A percentile compares a stretch with the other conserved stretches of the same genome.
Evolutionary conservation across 139 green algal genomes (phyloP).

Genomic region (Coccomyxa sp.): DNA sequence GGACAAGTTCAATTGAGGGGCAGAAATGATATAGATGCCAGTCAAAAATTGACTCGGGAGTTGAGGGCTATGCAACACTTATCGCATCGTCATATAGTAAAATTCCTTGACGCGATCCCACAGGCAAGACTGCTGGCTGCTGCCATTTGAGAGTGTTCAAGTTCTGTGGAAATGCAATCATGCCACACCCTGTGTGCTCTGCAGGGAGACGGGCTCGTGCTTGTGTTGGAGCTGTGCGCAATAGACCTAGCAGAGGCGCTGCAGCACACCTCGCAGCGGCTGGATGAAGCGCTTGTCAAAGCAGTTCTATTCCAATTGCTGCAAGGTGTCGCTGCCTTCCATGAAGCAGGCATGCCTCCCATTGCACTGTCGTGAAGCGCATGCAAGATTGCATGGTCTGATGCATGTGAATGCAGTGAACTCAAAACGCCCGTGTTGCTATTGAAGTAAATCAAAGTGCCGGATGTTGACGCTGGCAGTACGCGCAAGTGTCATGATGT

Average conservation of each 20-base stretch:
- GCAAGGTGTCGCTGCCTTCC: constrained; percentile 30
- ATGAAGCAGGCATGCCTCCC: constrained; percentile 52
- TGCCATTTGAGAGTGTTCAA: too few relatives aligned
- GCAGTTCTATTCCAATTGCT: constrained; percentile 62
- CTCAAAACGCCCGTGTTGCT: not conserved
- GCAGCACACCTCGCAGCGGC: constrained; percentile 36
- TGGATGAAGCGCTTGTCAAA: constrained; percentile 55
- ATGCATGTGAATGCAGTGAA: not conserved
- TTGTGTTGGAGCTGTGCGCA: constrained; percentile 76
- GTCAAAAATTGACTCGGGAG: too few relatives aligned
- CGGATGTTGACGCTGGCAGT: not conserved
- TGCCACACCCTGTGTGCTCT: too few relatives aligned
- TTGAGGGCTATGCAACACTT: too few relatives aligned
- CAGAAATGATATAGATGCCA: too few relatives aligned
- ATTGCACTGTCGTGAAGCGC: not conserved
- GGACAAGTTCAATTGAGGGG: too few relatives aligned
- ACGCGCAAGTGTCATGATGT: not conserved
- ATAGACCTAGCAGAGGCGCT: constrained; percentile 68
- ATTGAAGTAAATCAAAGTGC: not conserved
- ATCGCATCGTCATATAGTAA: too few relatives aligned
- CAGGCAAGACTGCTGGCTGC: too few relatives aligned
- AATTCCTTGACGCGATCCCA: too few relatives aligned
- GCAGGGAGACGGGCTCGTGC: constrained; percentile 21
- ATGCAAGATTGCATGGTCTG: not conserved
- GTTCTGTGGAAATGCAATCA: too few relatives aligned